Percentiles rank a stretch among this genome's conserved stretches.
phyloP scores from a whole-genome alignment of 805 yeast species.

The Cyberlindnera bimundalis region DNA sequence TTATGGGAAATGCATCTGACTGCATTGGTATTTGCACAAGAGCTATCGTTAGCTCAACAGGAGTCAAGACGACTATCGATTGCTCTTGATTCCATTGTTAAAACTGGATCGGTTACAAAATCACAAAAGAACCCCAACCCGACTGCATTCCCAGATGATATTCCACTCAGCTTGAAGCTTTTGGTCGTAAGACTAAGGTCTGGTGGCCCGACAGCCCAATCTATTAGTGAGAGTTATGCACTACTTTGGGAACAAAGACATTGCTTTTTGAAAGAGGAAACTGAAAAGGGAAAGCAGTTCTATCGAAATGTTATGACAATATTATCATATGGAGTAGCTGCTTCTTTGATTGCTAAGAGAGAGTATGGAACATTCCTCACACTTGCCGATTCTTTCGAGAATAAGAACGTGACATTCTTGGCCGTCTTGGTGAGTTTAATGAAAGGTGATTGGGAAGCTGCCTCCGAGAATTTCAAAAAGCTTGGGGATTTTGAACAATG shows the following conservation, averaged over 20 bases:
- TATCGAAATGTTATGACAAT: slow-evolving; percentile 7
- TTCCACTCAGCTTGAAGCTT: slow-evolving; percentile 23
- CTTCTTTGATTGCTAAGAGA: slow-evolving; percentile 28
- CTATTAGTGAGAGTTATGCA: slow-evolving; percentile 16
- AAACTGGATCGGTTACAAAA: neutral
- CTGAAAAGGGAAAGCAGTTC: neutral
- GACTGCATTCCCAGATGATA: slow-evolving; percentile 14
- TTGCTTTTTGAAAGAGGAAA: neutral
- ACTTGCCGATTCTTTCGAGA: slow-evolving; percentile 20
- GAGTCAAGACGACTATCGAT: slow-evolving; percentile 24
- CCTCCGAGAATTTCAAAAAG: slow-evolving; percentile 8
- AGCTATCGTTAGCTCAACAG: slow-evolving; percentile 25
- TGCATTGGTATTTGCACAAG: slow-evolving; percentile 21
- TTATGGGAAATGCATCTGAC: slow-evolving; percentile 28
- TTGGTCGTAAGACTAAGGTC: slow-evolving; percentile 25
- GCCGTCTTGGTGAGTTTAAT: slow-evolving; percentile 23
- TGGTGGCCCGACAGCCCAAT: slow-evolving; percentile 19
- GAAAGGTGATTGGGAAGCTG: slow-evolving; percentile 24
- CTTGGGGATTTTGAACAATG: slow-evolving; percentile 4
- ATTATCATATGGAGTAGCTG: slow-evolving; percentile 22
- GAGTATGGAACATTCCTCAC: slow-evolving; percentile 28
- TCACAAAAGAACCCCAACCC: neutral
- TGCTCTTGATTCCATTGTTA: slow-evolving; percentile 20
- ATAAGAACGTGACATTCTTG: slow-evolving; percentile 13
- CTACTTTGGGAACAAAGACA: slow-evolving; percentile 18